These are phyloP conservation scores for Nannochloropsis oceanica DNA, from an alignment of 108 stramenopile genomes.

Conservation along the genomic window DNA sequence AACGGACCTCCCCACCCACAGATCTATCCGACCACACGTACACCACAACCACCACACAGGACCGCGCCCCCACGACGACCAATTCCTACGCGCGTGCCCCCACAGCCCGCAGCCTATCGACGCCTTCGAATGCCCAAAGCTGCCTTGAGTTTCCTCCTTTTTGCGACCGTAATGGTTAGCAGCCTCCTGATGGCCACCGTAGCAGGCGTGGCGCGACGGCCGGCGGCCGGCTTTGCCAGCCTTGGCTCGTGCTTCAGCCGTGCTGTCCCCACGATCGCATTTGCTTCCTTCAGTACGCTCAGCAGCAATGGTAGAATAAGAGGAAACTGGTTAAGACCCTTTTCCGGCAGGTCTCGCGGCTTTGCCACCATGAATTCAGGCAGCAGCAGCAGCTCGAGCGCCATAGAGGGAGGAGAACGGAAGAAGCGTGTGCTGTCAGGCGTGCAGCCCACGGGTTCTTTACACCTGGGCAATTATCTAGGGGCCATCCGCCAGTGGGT, in stretches of 20 bases:
- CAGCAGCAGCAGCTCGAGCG: not conserved
- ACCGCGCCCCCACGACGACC: no score
- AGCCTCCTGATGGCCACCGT: not conserved
- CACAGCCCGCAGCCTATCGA: no score
- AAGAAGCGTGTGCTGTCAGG: slow-evolving; percentile 62
- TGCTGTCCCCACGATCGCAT: not conserved
- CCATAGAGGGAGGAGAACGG: not conserved
- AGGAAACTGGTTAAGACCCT: not conserved
- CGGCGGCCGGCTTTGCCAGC: not conserved
- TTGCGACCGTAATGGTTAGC: not conserved
- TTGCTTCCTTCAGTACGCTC: not conserved
- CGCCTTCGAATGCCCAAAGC: not conserved
- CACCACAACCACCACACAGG: no score
- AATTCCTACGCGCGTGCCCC: no score
- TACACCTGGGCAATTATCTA: slow-evolving; percentile 95
- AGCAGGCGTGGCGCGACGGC: not conserved
- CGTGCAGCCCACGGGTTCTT: slow-evolving; percentile 90
- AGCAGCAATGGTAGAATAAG: not conserved
- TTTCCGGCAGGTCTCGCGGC: not conserved
- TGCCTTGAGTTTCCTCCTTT: not conserved
- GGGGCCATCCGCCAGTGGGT: slow-evolving; percentile 97
- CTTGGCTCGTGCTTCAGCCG: not conserved
- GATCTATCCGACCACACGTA: no score
- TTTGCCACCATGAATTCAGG: not conserved
- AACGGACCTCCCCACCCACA: no score